phyloP scores from a whole-genome alignment of 2,329 filamentous ascomycete species.

The Peltaster fructicola region DNA sequence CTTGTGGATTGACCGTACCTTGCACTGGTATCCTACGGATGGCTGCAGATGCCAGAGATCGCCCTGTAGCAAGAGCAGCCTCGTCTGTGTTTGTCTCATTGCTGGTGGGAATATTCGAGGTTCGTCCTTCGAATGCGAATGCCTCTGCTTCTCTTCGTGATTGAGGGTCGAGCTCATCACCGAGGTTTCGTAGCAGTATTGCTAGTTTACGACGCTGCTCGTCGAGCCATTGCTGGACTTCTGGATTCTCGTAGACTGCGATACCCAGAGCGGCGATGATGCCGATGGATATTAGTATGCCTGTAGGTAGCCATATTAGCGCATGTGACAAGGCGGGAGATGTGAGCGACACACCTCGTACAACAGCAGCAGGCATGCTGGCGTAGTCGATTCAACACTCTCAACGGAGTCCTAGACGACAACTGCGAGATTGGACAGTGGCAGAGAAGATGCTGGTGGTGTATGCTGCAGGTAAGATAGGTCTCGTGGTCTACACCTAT shows the following conservation, averaged over 20 bases:
- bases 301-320: conserved; percentile 25
- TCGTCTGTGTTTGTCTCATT: conserved; percentile 16
- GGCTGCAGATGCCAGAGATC: conserved; percentile 10
- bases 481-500: conserved; percentile 2
- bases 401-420: too few species aligned
- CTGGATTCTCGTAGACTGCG: conserved; percentile 45
- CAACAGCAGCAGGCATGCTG: not conserved
- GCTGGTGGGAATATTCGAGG: conserved; percentile 16
- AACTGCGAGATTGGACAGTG: too few species aligned
- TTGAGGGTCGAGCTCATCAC: conserved; percentile 39
- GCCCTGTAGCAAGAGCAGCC: conserved; percentile 19
- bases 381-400: not conserved
- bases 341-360: conserved; percentile 5
- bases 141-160: conserved; percentile 20
- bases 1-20: conserved; percentile 15
- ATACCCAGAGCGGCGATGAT: conserved; percentile 44
- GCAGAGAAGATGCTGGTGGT: too few species aligned
- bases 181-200: conserved; percentile 38
- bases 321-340: conserved; percentile 1
- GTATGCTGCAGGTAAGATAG: too few species aligned
- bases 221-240: conserved; percentile 45
- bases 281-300: conserved; percentile 43
- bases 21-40: conserved; percentile 14
- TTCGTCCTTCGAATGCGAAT: conserved; percentile 20
- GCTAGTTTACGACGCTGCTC: conserved; percentile 44